These are phyloP conservation scores for Lasiodiplodia hormozganensis DNA, from an alignment of 2,329 filamentous ascomycete species.

Conservation along the genomic window DNA sequence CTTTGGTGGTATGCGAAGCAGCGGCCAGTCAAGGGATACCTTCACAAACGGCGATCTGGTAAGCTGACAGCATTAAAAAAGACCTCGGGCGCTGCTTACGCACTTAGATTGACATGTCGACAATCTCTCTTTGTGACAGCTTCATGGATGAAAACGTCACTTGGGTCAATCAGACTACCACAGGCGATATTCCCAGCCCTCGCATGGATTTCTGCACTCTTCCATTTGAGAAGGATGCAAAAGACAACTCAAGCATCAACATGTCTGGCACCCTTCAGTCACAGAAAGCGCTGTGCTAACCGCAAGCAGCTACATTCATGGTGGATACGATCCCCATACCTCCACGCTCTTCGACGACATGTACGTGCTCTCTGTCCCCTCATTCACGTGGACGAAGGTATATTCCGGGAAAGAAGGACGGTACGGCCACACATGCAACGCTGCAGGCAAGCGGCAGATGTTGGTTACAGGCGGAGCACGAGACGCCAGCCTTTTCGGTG, in stretches of 20 bases:
- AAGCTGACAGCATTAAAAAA: neutral
- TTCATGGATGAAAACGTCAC: slow-evolving; percentile 32
- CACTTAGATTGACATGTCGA: slow-evolving; percentile 11
- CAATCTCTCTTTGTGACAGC: slow-evolving; percentile 10
- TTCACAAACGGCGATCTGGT: slow-evolving; percentile 13
- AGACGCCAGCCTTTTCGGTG: slow-evolving; percentile 9
- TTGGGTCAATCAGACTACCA: slow-evolving; percentile 54
- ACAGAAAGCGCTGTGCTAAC: slow-evolving; percentile 33
- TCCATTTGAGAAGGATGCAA: slow-evolving; percentile 45
- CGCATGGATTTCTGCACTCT: slow-evolving; percentile 55
- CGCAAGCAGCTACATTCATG: slow-evolving; percentile 48
- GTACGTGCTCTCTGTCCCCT: slow-evolving; percentile 54
- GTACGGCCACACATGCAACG: slow-evolving; percentile 52
- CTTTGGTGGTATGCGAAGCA: slow-evolving; percentile 8
- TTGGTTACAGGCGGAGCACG: slow-evolving; percentile 49
- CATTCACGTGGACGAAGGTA: slow-evolving; percentile 54
- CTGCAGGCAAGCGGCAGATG: slow-evolving; percentile 49
- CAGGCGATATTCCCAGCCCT: slow-evolving; percentile 49
- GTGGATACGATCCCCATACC: slow-evolving; percentile 50
- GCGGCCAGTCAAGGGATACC: neutral
- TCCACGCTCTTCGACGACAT: slow-evolving; percentile 50
- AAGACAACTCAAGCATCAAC: slow-evolving; percentile 57
- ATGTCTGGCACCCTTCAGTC: slow-evolving; percentile 42
- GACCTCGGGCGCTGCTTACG: neutral
- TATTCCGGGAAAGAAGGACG: slow-evolving; percentile 46